Evolutionary conservation across 2,329 filamentous ascomycete genomes (phyloP).

Genomic region (Cladophialophora yegresii): DNA sequence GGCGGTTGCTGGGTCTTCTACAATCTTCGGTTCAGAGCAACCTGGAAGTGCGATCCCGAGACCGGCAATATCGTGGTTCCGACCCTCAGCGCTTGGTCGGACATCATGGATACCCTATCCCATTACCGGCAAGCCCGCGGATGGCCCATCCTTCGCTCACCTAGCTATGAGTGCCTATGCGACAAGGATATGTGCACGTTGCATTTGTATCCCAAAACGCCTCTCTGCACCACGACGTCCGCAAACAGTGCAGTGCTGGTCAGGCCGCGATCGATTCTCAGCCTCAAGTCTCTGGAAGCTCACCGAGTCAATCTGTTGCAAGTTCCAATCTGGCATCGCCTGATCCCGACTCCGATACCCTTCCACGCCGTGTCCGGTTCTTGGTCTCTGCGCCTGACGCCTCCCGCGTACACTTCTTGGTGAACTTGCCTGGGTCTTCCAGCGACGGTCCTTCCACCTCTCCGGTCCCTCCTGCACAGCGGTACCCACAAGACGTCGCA

Average conservation of each 20-base stretch:
- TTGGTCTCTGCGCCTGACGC: neutral
- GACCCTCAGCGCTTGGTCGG: neutral
- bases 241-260: neutral
- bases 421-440: neutral
- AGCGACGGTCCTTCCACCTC: neutral
- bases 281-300: neutral
- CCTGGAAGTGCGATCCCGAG: neutral
- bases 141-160: neutral
- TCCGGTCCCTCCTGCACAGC: neutral
- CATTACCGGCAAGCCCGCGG: neutral
- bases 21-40: neutral
- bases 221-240: neutral
- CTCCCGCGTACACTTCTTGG: neutral
- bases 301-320: neutral
- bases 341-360: neutral
- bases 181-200: neutral
- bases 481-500: too few relatives aligned
- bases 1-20: slow-evolving; percentile 4
- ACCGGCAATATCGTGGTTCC: slow-evolving; percentile 1
- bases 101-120: neutral
- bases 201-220: neutral
- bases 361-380: neutral
- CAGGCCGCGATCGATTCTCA: neutral
- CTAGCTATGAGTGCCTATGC: neutral
- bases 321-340: neutral